Percentiles rank a stretch among this genome's conserved stretches.
Evolutionary conservation across 2,329 filamentous ascomycete genomes (phyloP).

Genomic region (Colletotrichum spinosum): DNA sequence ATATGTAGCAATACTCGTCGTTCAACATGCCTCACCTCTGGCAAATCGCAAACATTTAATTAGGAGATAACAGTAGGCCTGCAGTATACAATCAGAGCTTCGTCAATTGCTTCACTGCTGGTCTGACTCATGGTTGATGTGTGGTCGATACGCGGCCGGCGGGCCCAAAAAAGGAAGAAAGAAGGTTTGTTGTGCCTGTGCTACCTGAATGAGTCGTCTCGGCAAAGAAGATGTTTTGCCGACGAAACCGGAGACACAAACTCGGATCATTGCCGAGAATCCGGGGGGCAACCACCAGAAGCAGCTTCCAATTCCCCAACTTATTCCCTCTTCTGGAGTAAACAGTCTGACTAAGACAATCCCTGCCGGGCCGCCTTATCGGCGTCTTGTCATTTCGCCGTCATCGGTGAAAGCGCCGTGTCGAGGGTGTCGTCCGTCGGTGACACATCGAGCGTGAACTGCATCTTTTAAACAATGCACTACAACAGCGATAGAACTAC

Average conservation of each 20-base stretch:
- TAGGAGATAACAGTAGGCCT: too few species aligned
- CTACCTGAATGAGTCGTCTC: conserved; percentile 30
- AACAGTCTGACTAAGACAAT: conserved; percentile 10
- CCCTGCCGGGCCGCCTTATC: conserved; percentile 20
- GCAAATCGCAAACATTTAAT: too few species aligned
- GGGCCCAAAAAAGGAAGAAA: too few species aligned
- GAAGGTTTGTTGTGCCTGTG: too few species aligned
- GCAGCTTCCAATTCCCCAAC: background rate
- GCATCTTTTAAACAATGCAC: background rate
- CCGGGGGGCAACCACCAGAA: conserved; percentile 2
- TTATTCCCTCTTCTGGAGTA: conserved; percentile 13
- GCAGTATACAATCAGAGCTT: too few species aligned
- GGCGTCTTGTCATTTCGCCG: conserved; percentile 37
- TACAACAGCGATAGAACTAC: background rate
- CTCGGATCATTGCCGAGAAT: conserved; percentile 26
- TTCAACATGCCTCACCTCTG: too few species aligned
- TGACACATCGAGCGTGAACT: conserved; percentile 23
- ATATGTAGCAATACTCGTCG: too few species aligned
- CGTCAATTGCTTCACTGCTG: too few species aligned
- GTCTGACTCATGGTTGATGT: too few species aligned
- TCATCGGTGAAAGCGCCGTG: conserved; percentile 21
- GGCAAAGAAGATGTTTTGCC: conserved; percentile 31
- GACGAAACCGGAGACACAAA: conserved; percentile 35
- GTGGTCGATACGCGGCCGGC: too few species aligned
- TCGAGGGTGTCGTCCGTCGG: background rate